These are phyloP conservation scores for Leersia perrieri DNA, from an alignment of 176 grass and related monocot genomes.

Conservation along the genomic window DNA sequence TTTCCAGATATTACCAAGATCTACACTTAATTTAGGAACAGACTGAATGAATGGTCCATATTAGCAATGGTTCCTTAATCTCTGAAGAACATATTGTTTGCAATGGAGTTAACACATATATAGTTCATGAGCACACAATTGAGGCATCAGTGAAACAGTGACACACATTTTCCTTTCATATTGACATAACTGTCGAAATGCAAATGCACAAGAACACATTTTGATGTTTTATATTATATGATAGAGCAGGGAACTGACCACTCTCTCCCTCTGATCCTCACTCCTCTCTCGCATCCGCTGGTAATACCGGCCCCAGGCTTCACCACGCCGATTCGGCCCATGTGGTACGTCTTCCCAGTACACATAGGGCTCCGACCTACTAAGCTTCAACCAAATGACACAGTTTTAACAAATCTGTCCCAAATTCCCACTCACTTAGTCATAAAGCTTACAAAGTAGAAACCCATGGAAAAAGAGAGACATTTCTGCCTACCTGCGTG, in stretches of 20 bases:
- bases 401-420: neutral
- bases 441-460: neutral
- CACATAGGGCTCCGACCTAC: slow-evolving; percentile 47
- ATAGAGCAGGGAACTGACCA: slow-evolving; percentile 49
- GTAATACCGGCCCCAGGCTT: slow-evolving; percentile 57
- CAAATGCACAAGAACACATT: neutral
- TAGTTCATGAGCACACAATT: neutral
- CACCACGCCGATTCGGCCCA: slow-evolving; percentile 9
- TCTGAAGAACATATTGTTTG: neutral
- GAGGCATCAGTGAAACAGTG: neutral
- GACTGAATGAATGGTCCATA: neutral
- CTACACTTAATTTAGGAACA: neutral
- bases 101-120: neutral
- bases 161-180: too few relatives aligned
- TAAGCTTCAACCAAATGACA: slow-evolving; percentile 45
- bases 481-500: slow-evolving; percentile 48
- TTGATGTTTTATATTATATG: neutral
- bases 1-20: neutral
- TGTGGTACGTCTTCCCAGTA: slow-evolving; percentile 43
- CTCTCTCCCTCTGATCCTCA: slow-evolving; percentile 68
- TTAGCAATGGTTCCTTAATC: neutral
- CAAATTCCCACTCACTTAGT: neutral
- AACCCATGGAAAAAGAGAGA: neutral
- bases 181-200: neutral
- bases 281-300: slow-evolving; percentile 35